Conservation (phyloP, 257 asterid species). For the Nicotiana undulata region DNA sequence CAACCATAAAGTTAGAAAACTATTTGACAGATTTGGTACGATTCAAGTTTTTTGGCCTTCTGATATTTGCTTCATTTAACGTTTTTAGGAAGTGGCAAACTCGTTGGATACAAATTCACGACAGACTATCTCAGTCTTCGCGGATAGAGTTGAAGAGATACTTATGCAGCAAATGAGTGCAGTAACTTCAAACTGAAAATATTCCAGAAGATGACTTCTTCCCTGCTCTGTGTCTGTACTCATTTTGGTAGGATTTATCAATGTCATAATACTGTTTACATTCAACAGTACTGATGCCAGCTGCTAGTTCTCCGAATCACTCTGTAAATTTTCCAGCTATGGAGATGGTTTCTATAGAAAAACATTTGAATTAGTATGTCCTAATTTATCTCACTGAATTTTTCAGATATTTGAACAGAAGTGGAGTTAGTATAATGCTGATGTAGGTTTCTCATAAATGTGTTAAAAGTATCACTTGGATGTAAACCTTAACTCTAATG, state of each 20-base stretch:
- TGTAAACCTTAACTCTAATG: neutral
- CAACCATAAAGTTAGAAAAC: neutral
- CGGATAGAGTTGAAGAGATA: conserved; percentile 53
- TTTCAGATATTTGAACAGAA: too few species aligned
- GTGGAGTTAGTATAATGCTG: neutral
- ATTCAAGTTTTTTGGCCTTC: neutral
- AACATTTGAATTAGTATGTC: too few species aligned
- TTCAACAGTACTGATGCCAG: neutral
- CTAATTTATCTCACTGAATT: too few species aligned
- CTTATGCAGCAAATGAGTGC: conserved; percentile 52
- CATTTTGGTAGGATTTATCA: neutral
- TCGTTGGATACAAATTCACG: conserved; percentile 32
- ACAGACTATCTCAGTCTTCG: conserved; percentile 43
- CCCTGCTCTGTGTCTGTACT: neutral
- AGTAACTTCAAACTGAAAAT: conserved; percentile 3
- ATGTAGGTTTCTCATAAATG: neutral
- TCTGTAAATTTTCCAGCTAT: neutral
- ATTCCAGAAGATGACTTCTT: neutral
- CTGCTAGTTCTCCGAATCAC: neutral
- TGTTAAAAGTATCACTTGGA: neutral
- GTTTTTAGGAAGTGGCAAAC: conserved; percentile 54
- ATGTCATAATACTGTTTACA: neutral
- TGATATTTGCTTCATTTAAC: neutral
- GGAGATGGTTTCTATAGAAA: neutral
- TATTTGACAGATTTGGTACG: neutral